phyloP scores from a whole-genome alignment of 129 eudicot genomes.

The Apium graveolens region DNA sequence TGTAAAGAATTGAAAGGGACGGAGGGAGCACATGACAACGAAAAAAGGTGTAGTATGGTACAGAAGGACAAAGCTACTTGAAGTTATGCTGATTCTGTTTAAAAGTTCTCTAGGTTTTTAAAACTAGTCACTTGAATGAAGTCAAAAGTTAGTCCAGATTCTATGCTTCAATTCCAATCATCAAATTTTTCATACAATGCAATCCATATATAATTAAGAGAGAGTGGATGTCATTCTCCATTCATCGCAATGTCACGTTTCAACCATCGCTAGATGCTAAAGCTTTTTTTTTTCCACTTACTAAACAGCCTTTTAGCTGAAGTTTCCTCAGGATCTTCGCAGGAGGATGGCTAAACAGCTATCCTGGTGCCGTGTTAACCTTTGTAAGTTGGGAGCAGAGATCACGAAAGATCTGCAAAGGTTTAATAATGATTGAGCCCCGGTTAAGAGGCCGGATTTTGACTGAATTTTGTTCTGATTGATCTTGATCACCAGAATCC shows the following conservation, averaged over 20 bases:
- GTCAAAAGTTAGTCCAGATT: constrained; percentile 14
- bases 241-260: background rate
- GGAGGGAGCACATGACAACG: too few species aligned
- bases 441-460: background rate
- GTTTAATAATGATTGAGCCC: background rate
- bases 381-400: background rate
- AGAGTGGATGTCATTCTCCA: constrained; percentile 1
- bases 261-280: background rate
- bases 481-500: constrained; percentile 31
- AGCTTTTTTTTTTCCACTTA: background rate
- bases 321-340: background rate
- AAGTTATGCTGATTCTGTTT: background rate
- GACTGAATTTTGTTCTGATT: constrained; percentile 21
- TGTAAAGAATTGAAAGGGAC: too few species aligned
- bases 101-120: background rate
- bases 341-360: background rate
- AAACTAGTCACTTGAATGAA: constrained; percentile 1
- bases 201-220: background rate
- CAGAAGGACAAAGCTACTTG: background rate
- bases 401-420: too few species aligned
- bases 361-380: background rate
- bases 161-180: background rate
- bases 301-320: background rate
- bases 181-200: background rate
- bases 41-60: background rate